Evolutionary conservation across 2,329 filamentous ascomycete species (phyloP).

Genomic region (Calonectria ilicicola): DNA sequence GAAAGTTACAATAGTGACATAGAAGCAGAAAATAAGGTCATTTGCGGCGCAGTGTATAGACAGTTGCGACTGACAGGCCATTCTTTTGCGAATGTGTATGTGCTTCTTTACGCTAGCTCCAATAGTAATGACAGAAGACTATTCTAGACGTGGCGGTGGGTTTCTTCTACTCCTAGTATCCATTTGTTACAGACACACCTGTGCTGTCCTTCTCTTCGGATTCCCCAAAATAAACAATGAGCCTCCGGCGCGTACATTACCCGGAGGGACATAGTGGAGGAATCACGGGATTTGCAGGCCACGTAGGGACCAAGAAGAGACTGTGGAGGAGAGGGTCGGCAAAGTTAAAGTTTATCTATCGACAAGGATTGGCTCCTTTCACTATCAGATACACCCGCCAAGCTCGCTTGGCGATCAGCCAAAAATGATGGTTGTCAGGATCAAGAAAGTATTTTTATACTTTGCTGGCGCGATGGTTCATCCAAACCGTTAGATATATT

Average conservation of each 20-base stretch:
- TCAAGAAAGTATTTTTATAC: conserved; percentile 1
- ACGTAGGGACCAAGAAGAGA: neutral
- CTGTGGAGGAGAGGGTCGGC: neutral
- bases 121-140: too few relatives aligned
- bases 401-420: neutral
- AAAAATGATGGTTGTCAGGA: neutral
- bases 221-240: neutral
- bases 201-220: neutral
- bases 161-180: neutral
- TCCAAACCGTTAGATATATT: neutral
- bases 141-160: neutral
- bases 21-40: neutral
- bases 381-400: neutral
- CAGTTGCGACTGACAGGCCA: too few relatives aligned
- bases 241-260: neutral
- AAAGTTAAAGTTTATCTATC: neutral
- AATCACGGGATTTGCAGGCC: neutral
- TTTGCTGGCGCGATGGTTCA: neutral
- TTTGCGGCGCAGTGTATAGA: too few relatives aligned
- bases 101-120: too few relatives aligned
- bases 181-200: neutral
- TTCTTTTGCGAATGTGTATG: too few relatives aligned
- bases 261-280: neutral
- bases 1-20: neutral
- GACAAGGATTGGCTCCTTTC: neutral